Conservation (phyloP, 2,329 filamentous ascomycete species). For the Clonostachys rhizophaga region DNA sequence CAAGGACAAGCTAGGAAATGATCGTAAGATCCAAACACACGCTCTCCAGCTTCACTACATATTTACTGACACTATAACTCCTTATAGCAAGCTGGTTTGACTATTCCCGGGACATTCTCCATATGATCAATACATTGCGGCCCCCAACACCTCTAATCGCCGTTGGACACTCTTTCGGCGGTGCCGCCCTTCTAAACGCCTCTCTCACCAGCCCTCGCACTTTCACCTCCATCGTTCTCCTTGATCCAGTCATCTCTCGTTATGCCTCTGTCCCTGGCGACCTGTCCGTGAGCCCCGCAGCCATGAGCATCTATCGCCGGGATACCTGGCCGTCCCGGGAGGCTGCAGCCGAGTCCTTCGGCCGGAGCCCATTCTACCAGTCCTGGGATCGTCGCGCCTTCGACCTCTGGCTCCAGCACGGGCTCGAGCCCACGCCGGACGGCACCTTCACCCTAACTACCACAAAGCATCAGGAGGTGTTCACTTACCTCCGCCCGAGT, state of each 20-base stretch:
- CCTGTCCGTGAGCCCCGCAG: slow-evolving; percentile 34
- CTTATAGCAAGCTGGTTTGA: slow-evolving; percentile 75
- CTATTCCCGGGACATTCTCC: slow-evolving; percentile 76
- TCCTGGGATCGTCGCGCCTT: slow-evolving; percentile 79
- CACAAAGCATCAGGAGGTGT: slow-evolving; percentile 76
- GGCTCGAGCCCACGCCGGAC: slow-evolving; percentile 58
- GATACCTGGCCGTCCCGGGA: slow-evolving; percentile 77
- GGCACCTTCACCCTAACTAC: slow-evolving; percentile 67
- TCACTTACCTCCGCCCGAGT: slow-evolving; percentile 66
- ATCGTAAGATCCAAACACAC: slow-evolving; percentile 52
- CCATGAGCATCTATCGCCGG: slow-evolving; percentile 65
- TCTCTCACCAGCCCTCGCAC: slow-evolving; percentile 77
- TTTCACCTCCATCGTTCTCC: slow-evolving; percentile 66
- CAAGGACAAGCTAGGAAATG: slow-evolving; percentile 71
- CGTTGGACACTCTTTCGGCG: slow-evolving; percentile 88
- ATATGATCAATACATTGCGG: slow-evolving; percentile 82
- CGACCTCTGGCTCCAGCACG: slow-evolving; percentile 55
- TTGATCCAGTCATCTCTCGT: slow-evolving; percentile 76
- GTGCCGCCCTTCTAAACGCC: slow-evolving; percentile 65
- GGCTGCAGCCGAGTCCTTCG: slow-evolving; percentile 64
- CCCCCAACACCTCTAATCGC: slow-evolving; percentile 76
- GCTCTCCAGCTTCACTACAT: neutral
- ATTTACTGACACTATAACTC: slow-evolving; percentile 1
- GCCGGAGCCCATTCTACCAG: slow-evolving; percentile 65
- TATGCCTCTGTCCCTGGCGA: slow-evolving; percentile 30